phyloP scores from a whole-genome alignment of 148 eudicot species.

The Chenopodium quinoa region DNA sequence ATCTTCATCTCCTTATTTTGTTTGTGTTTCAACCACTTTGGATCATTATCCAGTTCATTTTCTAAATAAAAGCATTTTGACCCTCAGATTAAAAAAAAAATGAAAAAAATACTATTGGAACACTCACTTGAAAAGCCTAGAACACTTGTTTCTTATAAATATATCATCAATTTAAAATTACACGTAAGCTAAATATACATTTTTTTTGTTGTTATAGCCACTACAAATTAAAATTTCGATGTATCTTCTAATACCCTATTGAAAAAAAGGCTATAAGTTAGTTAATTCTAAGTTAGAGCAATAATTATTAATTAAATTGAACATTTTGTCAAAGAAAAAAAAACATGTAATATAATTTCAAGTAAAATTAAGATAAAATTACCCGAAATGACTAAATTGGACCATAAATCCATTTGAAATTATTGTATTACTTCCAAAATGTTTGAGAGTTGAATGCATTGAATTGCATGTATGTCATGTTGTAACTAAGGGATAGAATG shows the following conservation, averaged over 20 bases:
- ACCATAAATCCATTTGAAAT: neutral
- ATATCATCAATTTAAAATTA: neutral
- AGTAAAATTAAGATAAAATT: no score
- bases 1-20: no score
- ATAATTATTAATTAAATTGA: neutral
- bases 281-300: neutral
- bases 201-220: neutral
- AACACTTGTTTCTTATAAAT: neutral
- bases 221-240: neutral
- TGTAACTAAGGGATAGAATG: no score
- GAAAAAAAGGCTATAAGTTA: neutral
- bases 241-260: neutral
- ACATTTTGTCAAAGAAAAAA: no score
- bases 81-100: no score
- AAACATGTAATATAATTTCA: no score
- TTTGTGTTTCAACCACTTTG: no score
- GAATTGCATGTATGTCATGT: neutral
- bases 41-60: no score
- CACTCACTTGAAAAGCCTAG: neutral
- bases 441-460: neutral
- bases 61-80: no score
- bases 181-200: neutral
- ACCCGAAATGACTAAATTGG: neutral
- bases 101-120: no score
- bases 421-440: neutral